A percentile compares a stretch with the other conserved stretches of the same genome.
Conservation (phyloP, 1,284 basidiomycete genomes). For the Tilletia setariae region DNA sequence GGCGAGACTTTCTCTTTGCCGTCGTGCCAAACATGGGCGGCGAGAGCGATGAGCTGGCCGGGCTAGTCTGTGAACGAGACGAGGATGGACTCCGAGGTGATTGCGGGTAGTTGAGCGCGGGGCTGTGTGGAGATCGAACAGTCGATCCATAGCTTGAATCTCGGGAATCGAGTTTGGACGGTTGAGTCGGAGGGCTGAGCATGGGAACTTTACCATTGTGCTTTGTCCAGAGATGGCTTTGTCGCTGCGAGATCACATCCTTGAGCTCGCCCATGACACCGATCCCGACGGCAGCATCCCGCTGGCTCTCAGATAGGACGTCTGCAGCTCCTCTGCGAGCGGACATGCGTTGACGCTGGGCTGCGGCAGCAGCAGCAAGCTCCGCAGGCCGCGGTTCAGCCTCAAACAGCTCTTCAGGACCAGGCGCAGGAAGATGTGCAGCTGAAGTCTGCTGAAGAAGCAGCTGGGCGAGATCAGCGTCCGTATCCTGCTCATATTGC, state of each 20-base stretch:
- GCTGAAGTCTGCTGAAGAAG: slow-evolving; percentile 34
- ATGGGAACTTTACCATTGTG: neutral
- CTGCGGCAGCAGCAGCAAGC: slow-evolving; percentile 28
- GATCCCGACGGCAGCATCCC: neutral
- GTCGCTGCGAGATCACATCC: slow-evolving; percentile 33
- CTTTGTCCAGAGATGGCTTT: neutral
- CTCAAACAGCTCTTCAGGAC: slow-evolving; percentile 48
- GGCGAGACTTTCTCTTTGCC: slow-evolving; percentile 6
- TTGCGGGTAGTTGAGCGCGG: neutral
- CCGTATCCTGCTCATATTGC: neutral
- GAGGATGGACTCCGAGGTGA: neutral
- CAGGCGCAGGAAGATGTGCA: slow-evolving; percentile 38
- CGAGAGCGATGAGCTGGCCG: neutral
- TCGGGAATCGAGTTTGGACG: neutral
- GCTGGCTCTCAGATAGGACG: slow-evolving; percentile 25
- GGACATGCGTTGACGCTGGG: slow-evolving; percentile 22
- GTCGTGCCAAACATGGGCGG: slow-evolving; percentile 15
- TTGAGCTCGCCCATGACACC: slow-evolving; percentile 38
- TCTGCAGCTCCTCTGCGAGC: slow-evolving; percentile 17
- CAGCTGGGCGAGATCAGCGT: slow-evolving; percentile 12
- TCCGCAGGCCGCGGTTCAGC: slow-evolving; percentile 39
- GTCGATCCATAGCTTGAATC: neutral
- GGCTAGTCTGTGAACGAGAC: neutral
- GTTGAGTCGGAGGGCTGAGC: neutral
- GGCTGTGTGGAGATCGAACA: neutral